phyloP scores from a whole-genome alignment of 2,329 filamentous ascomycete species.

The Botrytis fragariae region DNA sequence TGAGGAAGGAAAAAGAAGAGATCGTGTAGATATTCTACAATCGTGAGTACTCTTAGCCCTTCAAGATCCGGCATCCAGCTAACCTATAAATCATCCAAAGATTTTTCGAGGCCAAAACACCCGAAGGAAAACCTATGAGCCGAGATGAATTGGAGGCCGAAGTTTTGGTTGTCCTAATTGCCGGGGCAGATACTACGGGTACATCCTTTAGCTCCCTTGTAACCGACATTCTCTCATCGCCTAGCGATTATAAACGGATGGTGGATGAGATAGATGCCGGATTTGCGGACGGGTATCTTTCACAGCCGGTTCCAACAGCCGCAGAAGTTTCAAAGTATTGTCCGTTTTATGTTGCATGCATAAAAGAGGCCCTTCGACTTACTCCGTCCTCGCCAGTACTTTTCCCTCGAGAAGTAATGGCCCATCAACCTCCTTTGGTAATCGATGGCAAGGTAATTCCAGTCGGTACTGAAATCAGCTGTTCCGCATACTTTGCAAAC shows the following conservation, averaged over 20 bases:
- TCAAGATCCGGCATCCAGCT: neutral
- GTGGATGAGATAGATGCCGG: neutral
- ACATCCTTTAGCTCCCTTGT: constrained; percentile 6
- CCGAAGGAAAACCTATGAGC: neutral
- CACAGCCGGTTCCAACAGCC: neutral
- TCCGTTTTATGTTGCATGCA: constrained; percentile 11
- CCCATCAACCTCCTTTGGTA: neutral
- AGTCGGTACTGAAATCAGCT: constrained; percentile 1
- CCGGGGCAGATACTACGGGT: constrained; percentile 13
- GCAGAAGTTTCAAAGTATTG: neutral
- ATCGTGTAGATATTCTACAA: constrained; percentile 1
- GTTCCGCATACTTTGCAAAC: neutral
- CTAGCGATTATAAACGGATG: neutral
- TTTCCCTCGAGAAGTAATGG: constrained; percentile 11
- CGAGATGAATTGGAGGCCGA: constrained; percentile 5
- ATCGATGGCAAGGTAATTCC: constrained; percentile 11
- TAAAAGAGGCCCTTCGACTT: constrained; percentile 15
- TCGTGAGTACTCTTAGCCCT: neutral
- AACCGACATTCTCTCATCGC: neutral
- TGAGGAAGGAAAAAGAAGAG: neutral
- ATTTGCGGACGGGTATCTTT: neutral
- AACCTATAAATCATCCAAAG: neutral
- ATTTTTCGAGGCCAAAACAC: constrained; percentile 3
- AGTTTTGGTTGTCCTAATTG: constrained; percentile 11
- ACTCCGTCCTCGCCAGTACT: constrained; percentile 7